phyloP scores from a whole-genome alignment of 1,284 basidiomycete species.

The Malassezia caprae region DNA sequence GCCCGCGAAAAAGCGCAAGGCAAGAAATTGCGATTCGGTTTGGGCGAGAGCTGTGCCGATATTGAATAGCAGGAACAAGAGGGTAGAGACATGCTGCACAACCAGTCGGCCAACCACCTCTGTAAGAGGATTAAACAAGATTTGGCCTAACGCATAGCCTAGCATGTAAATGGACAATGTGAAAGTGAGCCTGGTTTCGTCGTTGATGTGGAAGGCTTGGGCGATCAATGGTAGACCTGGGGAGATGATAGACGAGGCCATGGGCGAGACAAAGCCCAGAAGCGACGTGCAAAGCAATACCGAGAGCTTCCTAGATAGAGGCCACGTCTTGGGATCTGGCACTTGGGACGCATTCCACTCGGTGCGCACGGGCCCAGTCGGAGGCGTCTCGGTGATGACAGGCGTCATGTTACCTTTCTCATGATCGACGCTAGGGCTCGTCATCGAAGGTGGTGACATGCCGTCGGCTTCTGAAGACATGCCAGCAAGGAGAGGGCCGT shows the following conservation, averaged over 20 bases:
- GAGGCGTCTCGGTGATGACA: too few species aligned
- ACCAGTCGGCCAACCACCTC: neutral
- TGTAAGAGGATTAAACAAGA: neutral
- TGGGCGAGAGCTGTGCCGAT: neutral
- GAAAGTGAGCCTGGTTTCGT: neutral
- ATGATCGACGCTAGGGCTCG: neutral
- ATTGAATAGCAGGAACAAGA: neutral
- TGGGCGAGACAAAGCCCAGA: neutral
- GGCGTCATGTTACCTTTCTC: neutral
- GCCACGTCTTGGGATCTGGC: neutral
- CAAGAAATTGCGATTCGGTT: neutral
- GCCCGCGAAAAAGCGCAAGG: neutral
- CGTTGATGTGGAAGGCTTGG: neutral
- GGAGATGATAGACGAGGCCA: neutral
- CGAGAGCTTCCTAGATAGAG: neutral
- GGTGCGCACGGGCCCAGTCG: neutral
- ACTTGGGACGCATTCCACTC: neutral
- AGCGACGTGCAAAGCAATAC: neutral
- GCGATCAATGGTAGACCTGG: neutral
- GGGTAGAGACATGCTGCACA: neutral
- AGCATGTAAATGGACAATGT: neutral
- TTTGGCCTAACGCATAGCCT: neutral
- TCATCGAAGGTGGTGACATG: neutral
- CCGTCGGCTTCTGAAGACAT: neutral
- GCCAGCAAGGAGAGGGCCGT: neutral